Evolutionary conservation across 352 stramenopile species (phyloP).

Genomic region (Halophytophthora polymorphica): DNA sequence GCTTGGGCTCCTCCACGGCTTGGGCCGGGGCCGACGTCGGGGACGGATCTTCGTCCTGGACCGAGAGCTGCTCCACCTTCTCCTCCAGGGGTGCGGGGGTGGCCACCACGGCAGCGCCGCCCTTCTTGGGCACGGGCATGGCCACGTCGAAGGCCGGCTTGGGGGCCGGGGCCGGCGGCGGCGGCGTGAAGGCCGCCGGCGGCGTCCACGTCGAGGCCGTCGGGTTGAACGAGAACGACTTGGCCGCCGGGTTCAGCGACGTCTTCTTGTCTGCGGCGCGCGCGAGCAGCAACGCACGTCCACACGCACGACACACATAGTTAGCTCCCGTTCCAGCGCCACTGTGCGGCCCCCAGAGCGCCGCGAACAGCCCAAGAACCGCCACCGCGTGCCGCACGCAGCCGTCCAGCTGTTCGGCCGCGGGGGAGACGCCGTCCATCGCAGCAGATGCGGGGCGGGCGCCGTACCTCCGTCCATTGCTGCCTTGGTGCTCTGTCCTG

Average conservation of each 20-base stretch:
- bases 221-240: constrained; percentile 81
- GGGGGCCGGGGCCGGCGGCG: constrained; percentile 40
- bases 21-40: constrained; percentile 6
- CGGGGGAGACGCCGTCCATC: too few relatives aligned
- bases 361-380: too few relatives aligned
- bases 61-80: constrained; percentile 25
- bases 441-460: too few relatives aligned
- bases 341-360: too few relatives aligned
- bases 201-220: constrained; percentile 60
- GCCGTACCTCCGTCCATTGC: too few relatives aligned
- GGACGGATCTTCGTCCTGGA: constrained; percentile 9
- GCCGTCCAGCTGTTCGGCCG: too few relatives aligned
- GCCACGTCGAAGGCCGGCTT: constrained; percentile 48
- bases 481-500: too few relatives aligned
- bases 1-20: not conserved
- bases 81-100: constrained; percentile 22
- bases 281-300: not conserved
- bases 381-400: too few relatives aligned
- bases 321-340: too few relatives aligned
- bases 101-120: constrained; percentile 37
- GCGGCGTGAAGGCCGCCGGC: constrained; percentile 34
- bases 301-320: too few relatives aligned
- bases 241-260: constrained; percentile 55
- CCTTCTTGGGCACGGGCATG: constrained; percentile 78
- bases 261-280: constrained; percentile 46